Percentiles rank a stretch among this genome's conserved stretches.
Conservation (phyloP, 176 grass and related monocot species). For the Oryza nivara region DNA sequence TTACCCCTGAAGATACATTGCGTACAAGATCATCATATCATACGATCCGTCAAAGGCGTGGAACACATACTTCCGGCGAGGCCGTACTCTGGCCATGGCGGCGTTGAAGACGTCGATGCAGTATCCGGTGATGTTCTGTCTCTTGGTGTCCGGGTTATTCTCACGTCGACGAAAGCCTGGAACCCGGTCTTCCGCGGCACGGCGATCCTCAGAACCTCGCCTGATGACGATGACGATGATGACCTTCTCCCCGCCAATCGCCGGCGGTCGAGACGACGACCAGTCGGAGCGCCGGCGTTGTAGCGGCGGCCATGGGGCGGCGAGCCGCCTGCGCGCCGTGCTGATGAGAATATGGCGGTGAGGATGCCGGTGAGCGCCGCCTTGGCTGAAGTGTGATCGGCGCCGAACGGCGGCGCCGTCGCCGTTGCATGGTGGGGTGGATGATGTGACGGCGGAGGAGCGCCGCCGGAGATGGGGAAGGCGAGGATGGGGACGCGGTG, state of each 20-base stretch:
- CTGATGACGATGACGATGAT: too few species aligned
- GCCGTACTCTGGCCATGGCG: neutral
- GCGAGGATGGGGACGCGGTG: conserved; percentile 33
- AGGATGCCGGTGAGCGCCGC: neutral
- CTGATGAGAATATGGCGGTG: neutral
- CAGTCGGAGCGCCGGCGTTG: too few species aligned
- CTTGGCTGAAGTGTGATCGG: too few species aligned
- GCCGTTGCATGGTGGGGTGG: too few species aligned
- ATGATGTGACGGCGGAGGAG: neutral
- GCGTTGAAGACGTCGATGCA: neutral
- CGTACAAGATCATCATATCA: neutral
- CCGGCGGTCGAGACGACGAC: too few species aligned
- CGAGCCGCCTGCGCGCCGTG: too few species aligned
- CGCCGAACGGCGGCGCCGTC: too few species aligned
- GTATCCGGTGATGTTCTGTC: neutral
- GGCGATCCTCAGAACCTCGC: neutral
- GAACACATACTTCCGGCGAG: neutral
- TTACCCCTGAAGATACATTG: neutral
- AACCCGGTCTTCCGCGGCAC: neutral
- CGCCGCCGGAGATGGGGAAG: conserved; percentile 21
- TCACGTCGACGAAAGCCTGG: neutral
- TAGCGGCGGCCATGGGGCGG: too few species aligned
- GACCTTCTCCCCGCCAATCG: neutral
- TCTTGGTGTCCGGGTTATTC: neutral
- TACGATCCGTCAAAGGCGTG: neutral